Conservation (phyloP, 495 filamentous ascomycete genomes). For the Podospora fimiseda region DNA sequence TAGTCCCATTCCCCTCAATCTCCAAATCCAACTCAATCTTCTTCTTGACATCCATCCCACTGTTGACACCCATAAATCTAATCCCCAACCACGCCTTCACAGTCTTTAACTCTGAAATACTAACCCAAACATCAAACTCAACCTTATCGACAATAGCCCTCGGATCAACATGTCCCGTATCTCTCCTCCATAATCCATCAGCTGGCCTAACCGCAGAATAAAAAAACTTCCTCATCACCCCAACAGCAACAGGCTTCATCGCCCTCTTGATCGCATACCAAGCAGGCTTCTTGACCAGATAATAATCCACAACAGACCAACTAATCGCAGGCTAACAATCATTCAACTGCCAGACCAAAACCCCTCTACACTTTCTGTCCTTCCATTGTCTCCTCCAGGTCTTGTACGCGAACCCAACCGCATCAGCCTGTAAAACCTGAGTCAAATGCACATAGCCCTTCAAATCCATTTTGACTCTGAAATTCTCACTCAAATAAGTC, state of each 20-base stretch:
- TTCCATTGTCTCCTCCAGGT: constrained; percentile 74
- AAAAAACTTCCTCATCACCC: constrained; percentile 58
- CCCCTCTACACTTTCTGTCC: constrained; percentile 66
- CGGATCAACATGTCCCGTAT: constrained; percentile 43
- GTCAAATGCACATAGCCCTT: constrained; percentile 65
- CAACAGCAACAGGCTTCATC: constrained; percentile 58
- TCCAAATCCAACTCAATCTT: constrained; percentile 39
- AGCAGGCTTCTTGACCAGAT: constrained; percentile 64
- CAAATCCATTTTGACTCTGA: constrained; percentile 43
- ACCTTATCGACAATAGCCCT: constrained; percentile 40
- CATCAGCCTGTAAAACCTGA: constrained; percentile 75
- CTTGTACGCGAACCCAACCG: constrained; percentile 67
- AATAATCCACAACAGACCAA: constrained; percentile 76
- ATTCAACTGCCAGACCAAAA: constrained; percentile 88
- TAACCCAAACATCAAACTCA: constrained; percentile 64
- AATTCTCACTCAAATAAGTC: constrained; percentile 71
- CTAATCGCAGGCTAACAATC: constrained; percentile 84
- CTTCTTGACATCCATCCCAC: constrained; percentile 49
- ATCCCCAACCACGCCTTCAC: constrained; percentile 41
- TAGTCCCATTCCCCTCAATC: constrained; percentile 59
- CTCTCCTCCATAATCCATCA: constrained; percentile 23
- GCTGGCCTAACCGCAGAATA: constrained; percentile 46
- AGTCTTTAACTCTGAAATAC: constrained; percentile 45
- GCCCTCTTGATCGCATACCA: constrained; percentile 72
- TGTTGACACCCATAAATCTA: constrained; percentile 57